Base-by-base conservation (phyloP, 805 yeast species). In the Candida hungchunana region DNA sequence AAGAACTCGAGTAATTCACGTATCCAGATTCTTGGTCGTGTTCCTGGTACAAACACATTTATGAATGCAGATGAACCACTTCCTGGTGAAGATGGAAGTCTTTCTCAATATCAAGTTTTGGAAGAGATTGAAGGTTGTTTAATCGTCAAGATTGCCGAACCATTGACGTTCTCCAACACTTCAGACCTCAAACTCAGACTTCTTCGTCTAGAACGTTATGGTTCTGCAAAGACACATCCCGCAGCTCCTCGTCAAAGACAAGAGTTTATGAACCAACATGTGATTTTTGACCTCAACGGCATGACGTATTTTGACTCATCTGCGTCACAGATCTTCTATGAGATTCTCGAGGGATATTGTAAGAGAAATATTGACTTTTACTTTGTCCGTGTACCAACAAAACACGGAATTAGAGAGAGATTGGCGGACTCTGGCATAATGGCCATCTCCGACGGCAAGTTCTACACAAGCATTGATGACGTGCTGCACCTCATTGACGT, bases 131-230 rank as follows among this genome's bases (percentile, higher is more conserved):
- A 80, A 46, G 88, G 87, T 0, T 82, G 88, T 37, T 63, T 89
- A 23, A 75, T 87, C 19, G 82, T 88, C 24, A 82, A 80, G 44
- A 74, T 88, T 28, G 88, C 96, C 0, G 96, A 88, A 53, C 95
- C 96, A 2, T 64, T 88, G 41, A 85, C 89, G 5, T 88, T 88
- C 59, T 86, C 95, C 26, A 88, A 89, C 56, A 72, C 89, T 7
- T 82, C 82, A 18, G 94, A 85, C 48, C 64, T 88, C 42, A 77
- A 81, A 42, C 66, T 73, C 38, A 66, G 90, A 24, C 62, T 88
- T 39, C 64, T 69, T 28, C 65, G 96, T 29, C 62, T 88, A 19
- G 96, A 88, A 53, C 62, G 73, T 36, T 85, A 83, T 50, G 94
- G 95, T 0, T 77, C 94, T 0, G 67, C 79, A 17, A 70, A 67